Base-by-base conservation (phyloP, 2,329 filamentous ascomycete species). In the Penicillium sp. region DNA sequence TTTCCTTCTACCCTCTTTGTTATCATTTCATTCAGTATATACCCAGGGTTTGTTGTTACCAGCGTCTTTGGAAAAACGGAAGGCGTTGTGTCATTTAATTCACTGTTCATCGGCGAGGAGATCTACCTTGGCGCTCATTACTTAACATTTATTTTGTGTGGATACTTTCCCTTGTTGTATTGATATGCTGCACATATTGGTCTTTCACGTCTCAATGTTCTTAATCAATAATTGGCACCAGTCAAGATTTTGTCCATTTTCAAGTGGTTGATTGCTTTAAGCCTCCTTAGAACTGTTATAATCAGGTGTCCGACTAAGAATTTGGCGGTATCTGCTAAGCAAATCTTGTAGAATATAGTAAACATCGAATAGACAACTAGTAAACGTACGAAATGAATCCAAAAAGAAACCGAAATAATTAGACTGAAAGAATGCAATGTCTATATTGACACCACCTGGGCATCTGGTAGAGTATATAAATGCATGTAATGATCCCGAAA, bases 31-130 rank as follows among this genome's bases (percentile, higher is more conserved):
- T 50, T 57, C 44, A 52, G 62, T 65, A 66, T 66, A 66, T 66
- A 66, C 62, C 62, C 64, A 60, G 59, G 43, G 50, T 59, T 60
- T 60, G 29, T 63, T 59, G 39, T 57, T 55, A 47, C 53, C 50
- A 50, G 35, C 49, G 26, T 58, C 37, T 50, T 45, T 31, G 54
- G 51, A 58, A 52, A 55, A 46, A 29, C 42, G 45, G 37, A 54
- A 56, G 62, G 62, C 60, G 61, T 62, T 64, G 21, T 39, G 48
- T 54, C 45, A 42, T 50, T 50, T 26, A 19, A 47, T 57, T 50
- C 25, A 55, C 23, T 35, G 21, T 44, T 51, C 33, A 52, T 23
- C 23, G 42, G 45, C 16, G 33, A 26, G 19, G 25, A 26, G 19
- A 26, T 47, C 33, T 27, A 14, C 27, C 23, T 42, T 23, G n/a